Evolutionary conservation across 441 rosid species (phyloP).

Genomic region (Populus hybrid): DNA sequence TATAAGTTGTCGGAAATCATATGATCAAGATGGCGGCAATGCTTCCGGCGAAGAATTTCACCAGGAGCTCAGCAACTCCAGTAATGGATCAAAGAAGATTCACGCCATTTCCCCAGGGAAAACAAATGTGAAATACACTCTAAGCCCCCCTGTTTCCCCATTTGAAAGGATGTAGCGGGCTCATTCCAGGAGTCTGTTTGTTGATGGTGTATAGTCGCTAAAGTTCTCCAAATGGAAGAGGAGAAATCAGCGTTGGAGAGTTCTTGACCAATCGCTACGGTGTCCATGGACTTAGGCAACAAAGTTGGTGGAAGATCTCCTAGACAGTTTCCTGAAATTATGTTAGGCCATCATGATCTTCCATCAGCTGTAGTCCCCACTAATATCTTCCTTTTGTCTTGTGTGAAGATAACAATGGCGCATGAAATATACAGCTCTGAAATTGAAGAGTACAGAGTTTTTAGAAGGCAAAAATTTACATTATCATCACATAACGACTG

Average conservation of each 20-base stretch:
- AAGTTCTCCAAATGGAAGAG: neutral
- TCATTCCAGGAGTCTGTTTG: conserved; percentile 3
- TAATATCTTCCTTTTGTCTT: neutral
- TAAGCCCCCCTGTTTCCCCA: conserved; percentile 77
- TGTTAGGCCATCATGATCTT: neutral
- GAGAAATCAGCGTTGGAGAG: neutral
- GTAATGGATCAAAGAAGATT: conserved; percentile 16
- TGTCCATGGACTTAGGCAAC: neutral
- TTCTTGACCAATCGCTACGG: neutral
- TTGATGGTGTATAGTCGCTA: conserved; percentile 1
- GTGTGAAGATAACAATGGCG: conserved; percentile 19
- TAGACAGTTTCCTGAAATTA: too few species aligned
- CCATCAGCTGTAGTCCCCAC: conserved; percentile 4
- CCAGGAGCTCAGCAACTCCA: conserved; percentile 17
- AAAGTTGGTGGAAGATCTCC: neutral
- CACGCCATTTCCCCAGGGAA: conserved; percentile 8
- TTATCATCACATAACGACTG: neutral
- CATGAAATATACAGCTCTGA: conserved; percentile 10
- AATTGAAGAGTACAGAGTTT: neutral
- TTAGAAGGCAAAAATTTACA: neutral
- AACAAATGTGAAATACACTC: conserved; percentile 43
- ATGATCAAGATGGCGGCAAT: conserved; percentile 18
- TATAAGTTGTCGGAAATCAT: conserved; percentile 36
- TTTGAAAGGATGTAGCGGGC: conserved; percentile 58
- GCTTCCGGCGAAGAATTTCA: conserved; percentile 22